Evolutionary conservation across 257 asterid species (phyloP), one percentile per base, ranked within the genome.

Genomic region (Echites panduratus): DNA sequence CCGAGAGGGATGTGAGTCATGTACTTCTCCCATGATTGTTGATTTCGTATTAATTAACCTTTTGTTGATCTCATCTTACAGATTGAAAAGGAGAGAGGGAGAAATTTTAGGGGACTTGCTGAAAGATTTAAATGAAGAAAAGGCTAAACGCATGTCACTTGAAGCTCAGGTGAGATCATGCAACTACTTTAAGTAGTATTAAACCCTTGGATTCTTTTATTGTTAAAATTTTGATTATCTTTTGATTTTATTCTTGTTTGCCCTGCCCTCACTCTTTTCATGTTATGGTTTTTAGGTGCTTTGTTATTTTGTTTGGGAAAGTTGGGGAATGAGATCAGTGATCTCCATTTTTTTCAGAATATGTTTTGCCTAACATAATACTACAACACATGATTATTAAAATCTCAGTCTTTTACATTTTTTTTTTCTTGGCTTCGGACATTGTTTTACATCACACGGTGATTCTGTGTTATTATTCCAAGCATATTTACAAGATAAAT

Each of bases 71-170:
- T 80, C 67, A 54, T 67, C 71, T 75, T 52, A 70, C 85, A 95
- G 99, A 82, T 72, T 92, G 85, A 78, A 85, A 72, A 83, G 79
- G 79, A 89, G 77, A 66, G 98, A 92, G 80, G 87, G 86, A 44
- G 90, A 82, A 80, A 69, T 88, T 77, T 80, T 90, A 38, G 98
- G 97, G 78, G 99, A 92, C 72, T 69, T 92, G 77, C 81, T 90
- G 74, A 78, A 76, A 40, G 99, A 92, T 80, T 78, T 92, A 43
- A 88, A 83, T 59, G 67, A 73, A 22, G 98, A 90, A 82, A 92
- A 80, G 82, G 95, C 82, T 62, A 89, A 75, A 81, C 70, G 84
- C 86, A 84, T 83, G 76, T 83, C 91, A 74, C 86, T 92, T 22
- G 97, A 89, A 82, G 82, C 83, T 78, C 85, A 95, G 98, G 99